Evolutionary conservation across 1,284 basidiomycete species (phyloP), one percentile per base, ranked within the genome.

Genomic region (Peniophora sp.): DNA sequence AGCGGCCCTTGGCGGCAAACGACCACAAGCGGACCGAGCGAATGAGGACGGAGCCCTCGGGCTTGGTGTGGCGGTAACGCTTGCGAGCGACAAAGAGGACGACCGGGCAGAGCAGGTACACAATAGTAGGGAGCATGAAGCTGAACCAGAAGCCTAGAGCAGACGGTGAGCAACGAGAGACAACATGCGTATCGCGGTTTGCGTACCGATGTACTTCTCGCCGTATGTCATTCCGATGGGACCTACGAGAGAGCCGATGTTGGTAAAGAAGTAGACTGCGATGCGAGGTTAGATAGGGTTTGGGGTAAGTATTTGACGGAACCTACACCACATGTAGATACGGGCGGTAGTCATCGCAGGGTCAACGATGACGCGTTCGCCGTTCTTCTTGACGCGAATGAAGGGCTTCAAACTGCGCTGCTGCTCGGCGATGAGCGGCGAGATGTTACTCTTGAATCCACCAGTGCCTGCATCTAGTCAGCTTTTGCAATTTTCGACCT

Each of bases 301-400:
- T 8, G 38, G 38, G 19, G 19, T n/a, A 41, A 5, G 16, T 12
- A 32, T n/a, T n/a, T n/a, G 12, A 12, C 27, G 27, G 12, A 32
- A 32, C 27, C 12, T 32, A 32, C 82, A 41, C 38, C 38, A 41
- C 83, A 88, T 85, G 65, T 86, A 90, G 43, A 88, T 79, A 50
- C 83, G 74, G 11, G 81, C 71, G 3, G 81, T 74, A 1, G 92
- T 94, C 59, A 86, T 59, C 0, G 72, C 64, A 0, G 92, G 92
- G 64, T 94, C 90, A 35, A 93, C 79, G 54, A 94, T 83, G 50
- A 94, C 89, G 34, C 82, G 73, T 65, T 92, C 85, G 45, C 90
- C 90, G 17, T 64, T 69, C 55, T 72, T 75, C 1, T 74, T 76
- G 3, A 73, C 77, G 2, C 61, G 51, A 32, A 88, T 67, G 61